Evolutionary conservation across 1,139 yeast genomes (phyloP), one percentile per base, ranked within the genome.

Genomic region (Torulaspora globosa): DNA sequence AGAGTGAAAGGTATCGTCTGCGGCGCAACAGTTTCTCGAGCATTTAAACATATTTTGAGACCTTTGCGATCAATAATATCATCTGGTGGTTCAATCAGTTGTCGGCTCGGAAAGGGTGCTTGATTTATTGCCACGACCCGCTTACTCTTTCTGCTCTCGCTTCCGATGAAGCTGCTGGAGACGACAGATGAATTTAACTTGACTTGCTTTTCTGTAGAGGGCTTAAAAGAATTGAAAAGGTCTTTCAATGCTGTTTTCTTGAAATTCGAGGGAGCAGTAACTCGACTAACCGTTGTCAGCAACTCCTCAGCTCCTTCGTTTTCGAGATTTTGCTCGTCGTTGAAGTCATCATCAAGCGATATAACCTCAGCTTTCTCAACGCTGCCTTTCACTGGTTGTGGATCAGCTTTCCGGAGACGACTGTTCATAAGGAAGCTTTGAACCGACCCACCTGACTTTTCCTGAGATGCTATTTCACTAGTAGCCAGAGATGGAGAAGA

Each of bases 201-300:
- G n/a, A 37, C 36, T 27, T 36, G 41, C 27, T 44, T 39, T 5
- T 28, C 9, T 2, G 36, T 36, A n/a, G 47, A 24, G 10, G 28
- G 44, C 24, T 37, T 53, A 12, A 50, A 48, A 26, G 32, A 49
- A 1, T 33, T 37, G 23, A 58, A 53, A 5, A 58, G 29, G 34
- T 56, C 52, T 33, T 52, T 56, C 11, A 58, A 41, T 11, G 46
- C 56, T 1, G 60, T 53, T 28, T 40, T 56, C 43, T 55, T 58
- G 14, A 40, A 46, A 32, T 46, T 48, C 3, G 49, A 30, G 3
- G 51, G 48, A 16, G 42, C 30, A 15, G 41, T 30, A 5, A 47
- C 46, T 34, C 48, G 43, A 37, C 34, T 52, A 8, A 40, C 50
- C 7, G 46, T 46, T 16, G 39, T 9, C 19, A 35, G 24, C 14